These are phyloP conservation scores for Fusarium nygamai DNA, from an alignment of 2,329 filamentous ascomycete species.

Conservation along the genomic window DNA sequence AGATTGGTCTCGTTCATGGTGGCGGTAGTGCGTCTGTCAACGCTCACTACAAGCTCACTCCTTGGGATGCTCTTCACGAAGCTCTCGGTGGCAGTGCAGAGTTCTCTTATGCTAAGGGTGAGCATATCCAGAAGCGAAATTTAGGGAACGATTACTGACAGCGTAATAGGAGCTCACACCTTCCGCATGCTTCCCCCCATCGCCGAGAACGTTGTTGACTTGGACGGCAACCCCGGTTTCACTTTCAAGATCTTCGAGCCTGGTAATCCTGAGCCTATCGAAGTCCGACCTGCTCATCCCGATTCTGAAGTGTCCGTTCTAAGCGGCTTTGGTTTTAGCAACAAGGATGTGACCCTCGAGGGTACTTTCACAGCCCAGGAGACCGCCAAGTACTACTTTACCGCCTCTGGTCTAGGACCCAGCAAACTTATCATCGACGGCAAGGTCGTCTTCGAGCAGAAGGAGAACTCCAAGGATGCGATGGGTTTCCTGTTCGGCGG, in stretches of 20 bases:
- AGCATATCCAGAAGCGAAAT: background rate
- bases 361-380: conserved; percentile 46
- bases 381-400: conserved; percentile 47
- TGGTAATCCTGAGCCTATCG: conserved; percentile 38
- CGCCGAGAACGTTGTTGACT: conserved; percentile 43
- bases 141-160: background rate
- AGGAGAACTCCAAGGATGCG: conserved; percentile 44
- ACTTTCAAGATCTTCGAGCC: conserved; percentile 45
- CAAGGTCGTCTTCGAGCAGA: conserved; percentile 46
- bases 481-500: conserved; percentile 50
- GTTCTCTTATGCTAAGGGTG: conserved; percentile 45
- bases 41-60: conserved; percentile 49
- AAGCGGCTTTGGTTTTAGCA: conserved; percentile 30
- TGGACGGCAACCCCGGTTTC: conserved; percentile 48
- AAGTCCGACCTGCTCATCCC: conserved; percentile 38
- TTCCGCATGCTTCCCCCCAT: conserved; percentile 40
- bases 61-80: conserved; percentile 47
- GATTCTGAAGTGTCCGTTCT: conserved; percentile 41
- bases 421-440: conserved; percentile 46
- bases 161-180: conserved; percentile 39
- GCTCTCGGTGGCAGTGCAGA: conserved; percentile 41
- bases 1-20: conserved; percentile 48
- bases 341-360: conserved; percentile 45
- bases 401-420: conserved; percentile 45
- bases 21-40: conserved; percentile 51